These are phyloP conservation scores for Bipolaris cookei DNA, from an alignment of 2,329 filamentous ascomycete species.

Conservation along the genomic window DNA sequence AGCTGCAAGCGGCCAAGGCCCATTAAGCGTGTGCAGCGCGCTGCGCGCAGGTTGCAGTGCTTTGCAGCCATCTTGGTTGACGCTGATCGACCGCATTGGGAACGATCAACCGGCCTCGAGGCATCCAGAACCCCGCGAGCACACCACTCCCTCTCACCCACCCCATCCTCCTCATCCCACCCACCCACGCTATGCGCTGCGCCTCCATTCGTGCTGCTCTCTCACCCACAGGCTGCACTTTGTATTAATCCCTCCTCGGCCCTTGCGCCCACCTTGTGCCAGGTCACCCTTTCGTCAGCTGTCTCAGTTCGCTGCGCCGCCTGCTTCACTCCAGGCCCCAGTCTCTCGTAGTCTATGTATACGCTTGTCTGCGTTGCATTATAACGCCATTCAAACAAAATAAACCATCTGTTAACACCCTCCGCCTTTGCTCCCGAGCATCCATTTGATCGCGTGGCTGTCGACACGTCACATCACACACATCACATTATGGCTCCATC, in stretches of 20 bases:
- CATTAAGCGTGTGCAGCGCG: constrained; percentile 18
- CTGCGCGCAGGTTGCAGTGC: constrained; percentile 23
- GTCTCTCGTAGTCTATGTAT: constrained; percentile 24
- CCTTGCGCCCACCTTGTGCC: constrained; percentile 32
- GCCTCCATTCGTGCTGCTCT: constrained; percentile 29
- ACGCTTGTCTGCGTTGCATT: constrained; percentile 26
- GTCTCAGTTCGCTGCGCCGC: constrained; percentile 33
- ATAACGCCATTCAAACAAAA: constrained; percentile 21
- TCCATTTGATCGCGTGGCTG: constrained; percentile 17
- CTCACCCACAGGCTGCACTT: constrained; percentile 17
- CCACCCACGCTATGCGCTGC: constrained; percentile 29
- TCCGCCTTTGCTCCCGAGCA: constrained; percentile 3
- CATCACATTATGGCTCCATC: constrained; percentile 40
- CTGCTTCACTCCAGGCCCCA: constrained; percentile 21
- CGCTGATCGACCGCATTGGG: constrained; percentile 27
- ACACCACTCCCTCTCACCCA: constrained; percentile 21
- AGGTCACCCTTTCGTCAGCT: constrained; percentile 37
- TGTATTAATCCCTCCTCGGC: constrained; percentile 27
- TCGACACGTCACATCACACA: constrained; percentile 2
- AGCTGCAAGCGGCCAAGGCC: constrained; percentile 23
- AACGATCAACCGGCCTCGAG: constrained; percentile 21
- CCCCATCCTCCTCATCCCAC: constrained; percentile 20
- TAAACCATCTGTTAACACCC: constrained; percentile 15
- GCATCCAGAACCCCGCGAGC: constrained; percentile 13
- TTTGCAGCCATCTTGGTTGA: constrained; percentile 30